Evolutionary conservation across 2,329 filamentous ascomycete species (phyloP), one percentile per base, ranked within the genome.

Genomic region (Phaeophleospora eucalypticola): DNA sequence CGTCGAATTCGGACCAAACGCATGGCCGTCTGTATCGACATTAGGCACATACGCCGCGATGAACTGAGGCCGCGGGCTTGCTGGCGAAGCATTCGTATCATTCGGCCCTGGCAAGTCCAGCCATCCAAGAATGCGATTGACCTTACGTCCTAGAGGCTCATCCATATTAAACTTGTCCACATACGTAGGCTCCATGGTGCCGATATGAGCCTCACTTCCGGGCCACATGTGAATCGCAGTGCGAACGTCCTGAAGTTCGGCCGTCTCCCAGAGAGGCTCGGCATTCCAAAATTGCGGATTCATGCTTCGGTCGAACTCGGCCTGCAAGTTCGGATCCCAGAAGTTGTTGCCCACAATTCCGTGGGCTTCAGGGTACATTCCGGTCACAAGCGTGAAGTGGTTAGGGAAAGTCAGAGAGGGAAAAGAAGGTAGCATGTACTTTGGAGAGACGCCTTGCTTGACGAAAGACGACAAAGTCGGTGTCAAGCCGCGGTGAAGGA

Each of bases 181-280:
- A 60, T 88, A 88, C 8, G 81, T 83, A 2, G 90, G 88, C 53
- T 90, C 83, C 15, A 83, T 73, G n/a, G 77, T 74, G 10, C 81
- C 76, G 51, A 95, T 86, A 65, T 89, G 84, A 4, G 90, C 90
- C 70, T 98, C 93, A 36, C 87, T 94, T 2, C 93, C 93, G 1
- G 93, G 93, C 93, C 93, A 98, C 93, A 98, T 98, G 66, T 98
- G 93, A 19, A 98, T 82, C 1, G 89, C 93, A 21, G 84, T 82
- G 46, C 81, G 80, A 24, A 94, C 75, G 4, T 86, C 86, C 57
- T 89, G 85, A 47, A 80, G 81, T 71, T 97, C 93, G 4, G 91
- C 91, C 1, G 91, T 94, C 19, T 86, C 84, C 93, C 93, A 98
- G 21, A 98, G 76, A 0, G 93, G 93, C 65, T 97, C 89, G 2